Evolutionary conservation across 164 flowering plant genomes (phyloP).

Genomic region (Malania oleifera): DNA sequence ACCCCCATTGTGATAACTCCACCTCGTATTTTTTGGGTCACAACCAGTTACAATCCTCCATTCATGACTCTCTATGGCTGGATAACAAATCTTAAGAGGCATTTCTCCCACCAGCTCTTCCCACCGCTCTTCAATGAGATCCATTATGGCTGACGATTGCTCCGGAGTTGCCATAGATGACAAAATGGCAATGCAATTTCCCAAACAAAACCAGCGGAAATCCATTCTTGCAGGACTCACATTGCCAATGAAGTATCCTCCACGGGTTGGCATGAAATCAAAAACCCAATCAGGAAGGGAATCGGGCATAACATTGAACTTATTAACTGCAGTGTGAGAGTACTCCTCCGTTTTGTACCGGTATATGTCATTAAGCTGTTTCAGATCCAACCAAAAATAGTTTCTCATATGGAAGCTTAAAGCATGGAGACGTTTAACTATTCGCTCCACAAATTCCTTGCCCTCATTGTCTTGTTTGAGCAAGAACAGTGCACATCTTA

Average conservation of each 20-base stretch:
- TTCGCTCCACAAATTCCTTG: slow-evolving; percentile 33
- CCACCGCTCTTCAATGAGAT: slow-evolving; percentile 51
- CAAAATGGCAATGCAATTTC: slow-evolving; percentile 49
- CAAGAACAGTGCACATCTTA: slow-evolving; percentile 37
- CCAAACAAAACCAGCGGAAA: slow-evolving; percentile 51
- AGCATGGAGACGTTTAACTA: slow-evolving; percentile 41
- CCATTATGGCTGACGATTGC: slow-evolving; percentile 57
- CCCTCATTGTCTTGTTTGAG: slow-evolving; percentile 43
- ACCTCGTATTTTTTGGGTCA: slow-evolving; percentile 52
- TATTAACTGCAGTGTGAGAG: slow-evolving; percentile 53
- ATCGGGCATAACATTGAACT: slow-evolving; percentile 55
- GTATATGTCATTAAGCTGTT: slow-evolving; percentile 47
- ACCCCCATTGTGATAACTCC: slow-evolving; percentile 62
- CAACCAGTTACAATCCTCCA: slow-evolving; percentile 51
- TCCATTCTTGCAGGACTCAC: slow-evolving; percentile 55
- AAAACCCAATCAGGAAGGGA: slow-evolving; percentile 56
- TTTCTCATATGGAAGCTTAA: slow-evolving; percentile 49
- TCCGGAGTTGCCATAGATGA: slow-evolving; percentile 49
- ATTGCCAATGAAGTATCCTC: slow-evolving; percentile 53
- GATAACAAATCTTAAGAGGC: slow-evolving; percentile 52
- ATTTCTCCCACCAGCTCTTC: slow-evolving; percentile 57
- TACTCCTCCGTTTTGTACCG: slow-evolving; percentile 56
- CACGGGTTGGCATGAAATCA: slow-evolving; percentile 41
- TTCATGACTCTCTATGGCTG: slow-evolving; percentile 49
- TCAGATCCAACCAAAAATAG: slow-evolving; percentile 48